Percentiles rank a stretch among this genome's conserved stretches.
Conservation (phyloP, 1,284 basidiomycete species). For the Cutaneotrichosporon arboriforme region DNA sequence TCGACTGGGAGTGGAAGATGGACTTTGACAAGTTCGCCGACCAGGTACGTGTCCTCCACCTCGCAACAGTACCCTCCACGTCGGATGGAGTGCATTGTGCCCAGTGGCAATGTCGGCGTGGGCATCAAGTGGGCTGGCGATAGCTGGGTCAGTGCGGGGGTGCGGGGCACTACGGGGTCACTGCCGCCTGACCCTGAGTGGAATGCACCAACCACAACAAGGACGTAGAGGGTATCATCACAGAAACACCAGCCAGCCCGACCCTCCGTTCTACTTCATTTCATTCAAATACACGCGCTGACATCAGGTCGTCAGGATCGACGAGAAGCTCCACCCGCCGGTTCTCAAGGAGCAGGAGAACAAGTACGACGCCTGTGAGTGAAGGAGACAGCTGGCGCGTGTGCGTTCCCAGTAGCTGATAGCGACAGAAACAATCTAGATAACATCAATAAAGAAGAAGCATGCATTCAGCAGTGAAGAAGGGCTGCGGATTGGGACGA, state of each 20-base stretch:
- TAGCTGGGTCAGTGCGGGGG: background rate
- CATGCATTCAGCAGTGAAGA: background rate
- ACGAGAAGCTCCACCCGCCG: conserved; percentile 14
- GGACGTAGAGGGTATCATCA: background rate
- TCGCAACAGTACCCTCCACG: too few species aligned
- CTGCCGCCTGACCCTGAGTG: background rate
- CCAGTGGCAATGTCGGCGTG: too few species aligned
- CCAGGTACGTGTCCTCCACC: conserved; percentile 4
- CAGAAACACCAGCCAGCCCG: too few species aligned
- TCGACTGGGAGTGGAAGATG: conserved; percentile 20
- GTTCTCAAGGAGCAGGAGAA: conserved; percentile 16
- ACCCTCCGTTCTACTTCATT: too few species aligned
- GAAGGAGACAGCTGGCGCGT: background rate
- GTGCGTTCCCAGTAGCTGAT: background rate
- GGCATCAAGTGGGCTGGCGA: background rate
- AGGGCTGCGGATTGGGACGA: background rate
- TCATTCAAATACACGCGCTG: background rate
- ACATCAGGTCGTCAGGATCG: conserved; percentile 12
- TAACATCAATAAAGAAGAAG: background rate
- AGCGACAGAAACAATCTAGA: background rate
- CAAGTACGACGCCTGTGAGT: conserved; percentile 10
- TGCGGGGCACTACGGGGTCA: background rate
- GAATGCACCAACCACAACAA: background rate
- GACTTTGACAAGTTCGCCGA: conserved; percentile 11
- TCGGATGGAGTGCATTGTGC: too few species aligned